Evolutionary conservation across 2,329 filamentous ascomycete species (phyloP).

Genomic region (Fusarium sambucinum): DNA sequence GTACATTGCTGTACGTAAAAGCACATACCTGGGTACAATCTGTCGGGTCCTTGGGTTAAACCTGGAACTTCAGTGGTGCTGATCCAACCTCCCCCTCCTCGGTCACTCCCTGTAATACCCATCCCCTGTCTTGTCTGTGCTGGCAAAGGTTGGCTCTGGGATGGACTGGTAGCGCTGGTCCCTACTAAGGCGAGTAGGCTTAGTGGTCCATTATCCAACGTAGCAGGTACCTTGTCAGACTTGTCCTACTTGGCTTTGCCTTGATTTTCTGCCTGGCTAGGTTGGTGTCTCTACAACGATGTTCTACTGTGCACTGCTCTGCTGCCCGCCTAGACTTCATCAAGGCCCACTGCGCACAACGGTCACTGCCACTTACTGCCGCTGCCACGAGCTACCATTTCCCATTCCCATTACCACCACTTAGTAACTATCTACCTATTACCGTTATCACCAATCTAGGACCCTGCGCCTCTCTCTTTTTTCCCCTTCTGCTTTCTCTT

Average conservation of each 20-base stretch:
- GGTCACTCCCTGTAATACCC: slow-evolving; percentile 13
- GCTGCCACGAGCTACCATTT: background rate
- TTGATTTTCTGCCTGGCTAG: slow-evolving; percentile 37
- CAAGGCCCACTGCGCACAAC: slow-evolving; percentile 27
- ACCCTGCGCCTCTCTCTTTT: slow-evolving; percentile 23
- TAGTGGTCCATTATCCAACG: background rate
- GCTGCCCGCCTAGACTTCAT: background rate
- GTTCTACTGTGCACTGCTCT: background rate
- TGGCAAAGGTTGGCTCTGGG: slow-evolving; percentile 12
- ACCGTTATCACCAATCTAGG: slow-evolving; percentile 10
- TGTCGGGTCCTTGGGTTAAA: slow-evolving; percentile 14
- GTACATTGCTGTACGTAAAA: slow-evolving; percentile 23
- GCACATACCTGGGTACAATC: slow-evolving; percentile 3
- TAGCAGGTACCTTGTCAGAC: background rate
- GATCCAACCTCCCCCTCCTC: slow-evolving; percentile 23
- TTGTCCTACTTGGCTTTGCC: slow-evolving; percentile 12
- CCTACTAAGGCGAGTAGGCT: background rate
- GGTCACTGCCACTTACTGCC: background rate
- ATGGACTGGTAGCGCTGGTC: slow-evolving; percentile 13
- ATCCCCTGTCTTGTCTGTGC: slow-evolving; percentile 8
- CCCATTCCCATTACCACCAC: background rate
- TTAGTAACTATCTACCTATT: background rate
- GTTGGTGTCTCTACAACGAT: slow-evolving; percentile 23
- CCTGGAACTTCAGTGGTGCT: slow-evolving; percentile 22
- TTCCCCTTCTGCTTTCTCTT: background rate